Evolutionary conservation across 148 eudicot species (phyloP).

Genomic region (Rhododendron vialii): DNA sequence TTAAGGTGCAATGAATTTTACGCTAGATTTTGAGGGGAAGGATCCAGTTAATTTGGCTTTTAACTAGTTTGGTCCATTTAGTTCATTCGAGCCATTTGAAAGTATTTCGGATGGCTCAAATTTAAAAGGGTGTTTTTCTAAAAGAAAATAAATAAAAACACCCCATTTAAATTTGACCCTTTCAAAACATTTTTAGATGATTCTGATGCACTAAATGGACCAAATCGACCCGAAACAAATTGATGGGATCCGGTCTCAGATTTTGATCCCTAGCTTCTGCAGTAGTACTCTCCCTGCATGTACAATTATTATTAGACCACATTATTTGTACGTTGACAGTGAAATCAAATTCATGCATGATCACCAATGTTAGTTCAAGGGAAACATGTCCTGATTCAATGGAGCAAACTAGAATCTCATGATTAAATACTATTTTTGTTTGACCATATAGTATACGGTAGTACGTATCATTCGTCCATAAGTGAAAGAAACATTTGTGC

Average conservation of each 20-base stretch:
- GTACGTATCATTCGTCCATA: too few relatives aligned
- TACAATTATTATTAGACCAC: not conserved
- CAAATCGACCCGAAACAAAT: too few relatives aligned
- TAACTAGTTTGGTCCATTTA: too few relatives aligned
- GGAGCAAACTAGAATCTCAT: not conserved
- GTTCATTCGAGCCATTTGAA: fast-evolving
- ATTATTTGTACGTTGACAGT: not conserved
- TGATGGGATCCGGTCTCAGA: too few relatives aligned
- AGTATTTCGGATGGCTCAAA: fast-evolving
- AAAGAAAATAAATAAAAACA: too few relatives aligned
- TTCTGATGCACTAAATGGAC: too few relatives aligned
- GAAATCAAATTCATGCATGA: not conserved
- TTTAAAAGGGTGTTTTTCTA: too few relatives aligned
- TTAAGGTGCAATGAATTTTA: not conserved
- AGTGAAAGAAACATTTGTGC: not conserved
- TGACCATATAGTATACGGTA: not conserved
- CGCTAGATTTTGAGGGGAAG: not conserved
- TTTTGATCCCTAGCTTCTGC: not conserved
- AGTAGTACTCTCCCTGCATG: not conserved
- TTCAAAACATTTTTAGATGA: too few relatives aligned
- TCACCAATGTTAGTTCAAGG: not conserved
- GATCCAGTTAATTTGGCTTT: too few relatives aligned
- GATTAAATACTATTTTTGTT: not conserved
- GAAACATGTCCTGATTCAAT: slow-evolving; percentile 10
- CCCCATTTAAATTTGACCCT: too few relatives aligned